These are phyloP conservation scores for Dendrothele bispora DNA, from an alignment of 768 basidiomycete species.

Conservation along the genomic window DNA sequence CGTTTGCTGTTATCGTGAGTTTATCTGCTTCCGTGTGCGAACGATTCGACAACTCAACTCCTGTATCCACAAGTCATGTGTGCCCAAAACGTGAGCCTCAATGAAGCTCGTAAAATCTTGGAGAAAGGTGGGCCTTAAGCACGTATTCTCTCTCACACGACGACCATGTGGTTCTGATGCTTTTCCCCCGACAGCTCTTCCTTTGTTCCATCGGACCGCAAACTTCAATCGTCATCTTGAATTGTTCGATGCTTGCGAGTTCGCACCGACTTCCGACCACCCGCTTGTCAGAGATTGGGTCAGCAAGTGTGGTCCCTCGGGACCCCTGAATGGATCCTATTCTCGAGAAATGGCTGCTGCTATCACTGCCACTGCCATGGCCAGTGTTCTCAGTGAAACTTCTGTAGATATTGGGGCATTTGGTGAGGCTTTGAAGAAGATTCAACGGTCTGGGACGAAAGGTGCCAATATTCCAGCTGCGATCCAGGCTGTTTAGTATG, in stretches of 20 bases:
- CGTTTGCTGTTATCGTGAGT: slow-evolving; percentile 54
- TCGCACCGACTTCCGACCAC: slow-evolving; percentile 36
- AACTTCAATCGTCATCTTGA: slow-evolving; percentile 49
- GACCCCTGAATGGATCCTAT: neutral
- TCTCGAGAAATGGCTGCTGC: neutral
- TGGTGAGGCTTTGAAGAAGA: slow-evolving; percentile 1
- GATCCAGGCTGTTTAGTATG: too few relatives aligned
- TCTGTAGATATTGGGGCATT: neutral
- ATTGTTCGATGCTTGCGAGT: slow-evolving; percentile 42
- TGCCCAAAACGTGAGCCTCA: slow-evolving; percentile 33
- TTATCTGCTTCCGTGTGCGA: neutral
- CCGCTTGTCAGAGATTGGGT: slow-evolving; percentile 42
- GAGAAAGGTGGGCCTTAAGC: slow-evolving; percentile 37
- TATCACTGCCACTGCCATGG: slow-evolving; percentile 4
- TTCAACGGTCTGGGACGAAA: too few relatives aligned
- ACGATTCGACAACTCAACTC: slow-evolving; percentile 9
- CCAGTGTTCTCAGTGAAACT: slow-evolving; percentile 3
- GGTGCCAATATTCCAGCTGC: too few relatives aligned
- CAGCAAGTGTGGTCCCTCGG: slow-evolving; percentile 10
- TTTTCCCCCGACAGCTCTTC: slow-evolving; percentile 37
- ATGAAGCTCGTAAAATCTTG: slow-evolving; percentile 39
- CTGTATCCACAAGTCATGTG: slow-evolving; percentile 43
- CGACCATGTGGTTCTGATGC: slow-evolving; percentile 1
- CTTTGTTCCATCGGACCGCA: slow-evolving; percentile 51
- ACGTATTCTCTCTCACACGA: slow-evolving; percentile 8